These are phyloP conservation scores for Henckelia pumila DNA, from an alignment of 257 asterid genomes.

Conservation along the genomic window DNA sequence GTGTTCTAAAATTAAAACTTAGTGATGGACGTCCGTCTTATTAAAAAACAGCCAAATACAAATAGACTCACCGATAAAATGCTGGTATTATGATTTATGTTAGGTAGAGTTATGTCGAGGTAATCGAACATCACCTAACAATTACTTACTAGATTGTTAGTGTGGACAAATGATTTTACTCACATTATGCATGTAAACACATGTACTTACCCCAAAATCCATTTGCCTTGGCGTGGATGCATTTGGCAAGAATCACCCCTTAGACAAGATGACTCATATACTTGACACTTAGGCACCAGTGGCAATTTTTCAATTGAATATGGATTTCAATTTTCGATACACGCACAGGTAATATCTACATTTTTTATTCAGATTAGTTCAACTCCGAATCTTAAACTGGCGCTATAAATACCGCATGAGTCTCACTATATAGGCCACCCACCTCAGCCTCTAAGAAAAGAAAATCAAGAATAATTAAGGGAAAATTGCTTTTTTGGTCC, in stretches of 20 bases:
- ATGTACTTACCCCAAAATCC: not conserved
- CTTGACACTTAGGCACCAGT: too few species aligned
- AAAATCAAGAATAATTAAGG: not conserved
- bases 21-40: too few species aligned
- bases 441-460: not conserved
- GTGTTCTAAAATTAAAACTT: too few species aligned
- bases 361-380: not conserved
- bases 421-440: not conserved
- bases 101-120: too few species aligned
- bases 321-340: not conserved
- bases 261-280: too few species aligned
- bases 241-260: too few species aligned
- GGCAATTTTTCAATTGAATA: not conserved
- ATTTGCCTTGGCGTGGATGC: not conserved
- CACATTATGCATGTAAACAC: not conserved
- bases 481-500: too few species aligned
- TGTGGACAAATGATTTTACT: not conserved
- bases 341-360: not conserved
- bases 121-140: too few species aligned
- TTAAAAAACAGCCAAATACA: too few species aligned
- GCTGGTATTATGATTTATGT: too few species aligned
- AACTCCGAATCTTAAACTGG: not conserved
- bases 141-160: too few species aligned
- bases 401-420: constrained; percentile 25
- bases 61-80: too few species aligned